These are phyloP conservation scores for Abelmoschus esculentus DNA, from an alignment of 345 rosid species.

Conservation along the genomic window DNA sequence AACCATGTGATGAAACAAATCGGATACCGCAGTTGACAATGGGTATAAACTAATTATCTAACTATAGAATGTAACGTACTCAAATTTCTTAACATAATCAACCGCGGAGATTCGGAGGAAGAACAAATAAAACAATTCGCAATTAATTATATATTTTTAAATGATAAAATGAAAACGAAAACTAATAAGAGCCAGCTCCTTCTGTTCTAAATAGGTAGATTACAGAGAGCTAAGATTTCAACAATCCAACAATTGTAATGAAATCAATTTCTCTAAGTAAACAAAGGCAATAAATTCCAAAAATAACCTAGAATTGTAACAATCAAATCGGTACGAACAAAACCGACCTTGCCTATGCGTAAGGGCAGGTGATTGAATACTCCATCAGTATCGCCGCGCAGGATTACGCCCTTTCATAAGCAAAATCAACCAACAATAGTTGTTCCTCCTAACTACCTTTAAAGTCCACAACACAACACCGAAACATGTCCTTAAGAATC, in stretches of 20 bases:
- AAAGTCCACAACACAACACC: too few relatives aligned
- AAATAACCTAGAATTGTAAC: background rate
- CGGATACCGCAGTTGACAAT: background rate
- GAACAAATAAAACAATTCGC: background rate
- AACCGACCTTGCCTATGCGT: constrained; percentile 37
- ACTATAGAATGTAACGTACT: background rate
- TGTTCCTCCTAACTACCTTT: too few relatives aligned
- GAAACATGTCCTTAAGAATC: too few relatives aligned
- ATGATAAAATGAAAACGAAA: background rate
- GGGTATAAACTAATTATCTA: background rate
- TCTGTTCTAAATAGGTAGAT: background rate
- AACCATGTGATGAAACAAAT: too few relatives aligned
- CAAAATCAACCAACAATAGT: background rate
- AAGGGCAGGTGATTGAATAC: constrained; percentile 12
- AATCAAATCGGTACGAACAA: background rate
- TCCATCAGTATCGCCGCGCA: constrained; percentile 22
- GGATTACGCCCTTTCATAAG: constrained; percentile 26
- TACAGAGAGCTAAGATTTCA: background rate
- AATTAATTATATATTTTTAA: background rate
- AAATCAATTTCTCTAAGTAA: background rate
- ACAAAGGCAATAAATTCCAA: background rate
- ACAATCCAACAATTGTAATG: background rate
- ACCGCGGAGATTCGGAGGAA: background rate
- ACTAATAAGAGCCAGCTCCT: background rate
- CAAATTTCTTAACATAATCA: background rate